Evolutionary conservation across 2,329 filamentous ascomycete species (phyloP).

Genomic region (Acrocalymma vagum): DNA sequence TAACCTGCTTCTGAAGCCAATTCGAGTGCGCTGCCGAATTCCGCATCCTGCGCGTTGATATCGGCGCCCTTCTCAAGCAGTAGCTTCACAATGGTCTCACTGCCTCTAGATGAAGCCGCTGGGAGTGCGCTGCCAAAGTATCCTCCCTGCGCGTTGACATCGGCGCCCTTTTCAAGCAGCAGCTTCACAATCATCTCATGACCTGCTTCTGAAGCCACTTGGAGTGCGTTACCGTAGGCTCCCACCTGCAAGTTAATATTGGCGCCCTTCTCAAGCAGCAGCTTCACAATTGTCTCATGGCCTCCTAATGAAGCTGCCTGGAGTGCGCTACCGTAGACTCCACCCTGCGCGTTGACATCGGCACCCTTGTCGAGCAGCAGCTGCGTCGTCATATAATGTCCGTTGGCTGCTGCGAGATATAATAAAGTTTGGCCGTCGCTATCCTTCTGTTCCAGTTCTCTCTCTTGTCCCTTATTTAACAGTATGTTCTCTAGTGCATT

Average conservation of each 20-base stretch:
- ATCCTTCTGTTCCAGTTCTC: slow-evolving; percentile 12
- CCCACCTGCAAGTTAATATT: no score
- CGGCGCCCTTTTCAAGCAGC: no score
- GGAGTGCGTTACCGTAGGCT: no score
- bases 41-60: no score
- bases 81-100: no score
- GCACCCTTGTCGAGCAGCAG: slow-evolving; percentile 1
- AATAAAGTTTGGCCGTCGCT: slow-evolving; percentile 12
- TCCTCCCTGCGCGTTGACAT: no score
- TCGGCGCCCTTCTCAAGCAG: no score
- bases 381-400: slow-evolving; percentile 11
- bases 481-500: slow-evolving; percentile 11
- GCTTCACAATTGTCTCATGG: slow-evolving; percentile 4
- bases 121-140: no score
- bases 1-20: slow-evolving; percentile 1
- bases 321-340: no score
- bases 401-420: slow-evolving; percentile 15
- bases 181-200: no score
- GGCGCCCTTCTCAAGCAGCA: slow-evolving; percentile 1
- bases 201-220: no score
- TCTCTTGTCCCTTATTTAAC: slow-evolving; percentile 6
- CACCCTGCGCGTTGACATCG: background rate
- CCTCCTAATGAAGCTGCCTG: slow-evolving; percentile 1
- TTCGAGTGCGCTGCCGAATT: slow-evolving; percentile 6
- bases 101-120: no score